Percentiles rank a stretch among this genome's conserved stretches.
These are phyloP conservation scores for Rhododendron williamsianum DNA, from an alignment of 148 eudicot species.

Conservation along the genomic window DNA sequence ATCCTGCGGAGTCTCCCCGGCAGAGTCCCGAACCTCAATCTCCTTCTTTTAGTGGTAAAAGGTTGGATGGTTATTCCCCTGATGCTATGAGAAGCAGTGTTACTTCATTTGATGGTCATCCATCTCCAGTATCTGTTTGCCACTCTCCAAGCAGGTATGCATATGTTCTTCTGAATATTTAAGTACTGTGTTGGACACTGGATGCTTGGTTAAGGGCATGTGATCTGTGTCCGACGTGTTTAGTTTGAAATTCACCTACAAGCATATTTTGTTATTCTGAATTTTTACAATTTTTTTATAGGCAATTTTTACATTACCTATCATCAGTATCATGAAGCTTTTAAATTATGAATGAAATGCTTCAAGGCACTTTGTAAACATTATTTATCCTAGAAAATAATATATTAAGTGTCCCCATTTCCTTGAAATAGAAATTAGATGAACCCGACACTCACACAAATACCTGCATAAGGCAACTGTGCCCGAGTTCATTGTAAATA, in stretches of 20 bases:
- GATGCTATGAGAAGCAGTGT: slow-evolving; percentile 24
- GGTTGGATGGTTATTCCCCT: slow-evolving; percentile 33
- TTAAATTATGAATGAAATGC: background rate
- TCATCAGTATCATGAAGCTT: background rate
- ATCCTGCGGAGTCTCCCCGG: slow-evolving; percentile 76
- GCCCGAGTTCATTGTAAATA: background rate
- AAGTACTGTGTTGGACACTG: background rate
- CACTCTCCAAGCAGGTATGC: slow-evolving; percentile 56
- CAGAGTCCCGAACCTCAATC: slow-evolving; percentile 65
- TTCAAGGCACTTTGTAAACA: background rate
- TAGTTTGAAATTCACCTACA: background rate
- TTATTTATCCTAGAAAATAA: background rate
- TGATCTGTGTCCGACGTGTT: background rate
- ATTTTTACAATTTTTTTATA: background rate
- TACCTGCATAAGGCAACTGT: background rate
- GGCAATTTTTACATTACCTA: background rate
- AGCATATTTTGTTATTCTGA: background rate
- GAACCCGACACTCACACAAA: background rate
- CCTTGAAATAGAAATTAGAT: background rate
- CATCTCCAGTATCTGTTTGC: slow-evolving; percentile 38
- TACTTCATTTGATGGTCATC: slow-evolving; percentile 25
- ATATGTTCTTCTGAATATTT: background rate
- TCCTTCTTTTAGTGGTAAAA: slow-evolving; percentile 40
- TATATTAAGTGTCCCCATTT: background rate
- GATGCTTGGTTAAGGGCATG: background rate